phyloP scores from a whole-genome alignment of 768 basidiomycete genomes.

The Daedalea quercina region DNA sequence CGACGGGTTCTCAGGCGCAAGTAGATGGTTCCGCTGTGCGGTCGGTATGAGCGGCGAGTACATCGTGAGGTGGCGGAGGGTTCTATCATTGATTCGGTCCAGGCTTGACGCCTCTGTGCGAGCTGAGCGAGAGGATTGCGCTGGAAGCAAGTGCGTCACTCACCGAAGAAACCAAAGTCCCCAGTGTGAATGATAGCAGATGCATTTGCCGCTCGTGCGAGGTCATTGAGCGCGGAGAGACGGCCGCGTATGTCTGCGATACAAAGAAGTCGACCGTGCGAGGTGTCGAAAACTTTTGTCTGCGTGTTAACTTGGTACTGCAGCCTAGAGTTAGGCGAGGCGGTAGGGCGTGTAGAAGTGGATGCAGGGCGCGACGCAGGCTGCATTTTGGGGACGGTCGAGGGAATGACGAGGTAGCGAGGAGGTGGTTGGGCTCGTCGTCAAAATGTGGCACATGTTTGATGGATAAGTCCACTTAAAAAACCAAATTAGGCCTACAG shows the following conservation, averaged over 20 bases:
- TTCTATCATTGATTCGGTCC: constrained; percentile 89
- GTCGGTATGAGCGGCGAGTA: constrained; percentile 91
- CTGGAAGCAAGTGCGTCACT: constrained; percentile 10
- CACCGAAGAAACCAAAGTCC: constrained; percentile 98
- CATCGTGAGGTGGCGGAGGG: constrained; percentile 90
- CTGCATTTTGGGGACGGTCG: constrained; percentile 38
- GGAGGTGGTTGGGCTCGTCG: background rate
- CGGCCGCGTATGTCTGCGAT: constrained; percentile 91
- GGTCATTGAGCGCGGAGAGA: constrained; percentile 81
- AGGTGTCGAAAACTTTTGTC: constrained; percentile 72
- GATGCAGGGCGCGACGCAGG: constrained; percentile 51
- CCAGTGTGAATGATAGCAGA: constrained; percentile 95
- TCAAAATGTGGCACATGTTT: background rate
- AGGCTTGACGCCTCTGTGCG: constrained; percentile 65
- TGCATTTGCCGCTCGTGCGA: constrained; percentile 84
- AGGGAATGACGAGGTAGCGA: background rate
- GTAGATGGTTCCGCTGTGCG: constrained; percentile 74
- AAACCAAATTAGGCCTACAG: background rate
- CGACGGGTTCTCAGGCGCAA: constrained; percentile 64
- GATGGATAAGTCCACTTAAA: background rate
- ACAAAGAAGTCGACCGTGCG: constrained; percentile 86
- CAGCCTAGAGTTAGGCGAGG: constrained; percentile 45
- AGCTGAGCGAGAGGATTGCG: background rate
- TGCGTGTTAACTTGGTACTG: constrained; percentile 59
- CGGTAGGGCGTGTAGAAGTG: constrained; percentile 50